phyloP scores from a whole-genome alignment of 805 yeast species.

The Komagataella ulmi region DNA sequence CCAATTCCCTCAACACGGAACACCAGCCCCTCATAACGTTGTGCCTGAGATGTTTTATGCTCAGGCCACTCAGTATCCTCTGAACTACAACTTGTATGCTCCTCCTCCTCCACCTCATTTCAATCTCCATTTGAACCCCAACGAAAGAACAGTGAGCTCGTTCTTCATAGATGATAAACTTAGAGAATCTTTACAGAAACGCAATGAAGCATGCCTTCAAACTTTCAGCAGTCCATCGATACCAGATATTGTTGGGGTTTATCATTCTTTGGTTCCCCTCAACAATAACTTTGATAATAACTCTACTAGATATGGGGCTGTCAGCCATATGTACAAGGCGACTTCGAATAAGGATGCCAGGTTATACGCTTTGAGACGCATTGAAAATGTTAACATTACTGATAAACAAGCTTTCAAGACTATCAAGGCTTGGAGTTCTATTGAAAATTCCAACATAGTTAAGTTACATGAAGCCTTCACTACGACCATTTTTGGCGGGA shows the following conservation, averaged over 20 bases:
- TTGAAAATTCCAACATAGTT: conserved; percentile 47
- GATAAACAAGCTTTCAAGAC: conserved; percentile 48
- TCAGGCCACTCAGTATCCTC: not conserved
- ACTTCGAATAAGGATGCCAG: conserved; percentile 68
- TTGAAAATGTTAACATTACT: conserved; percentile 43
- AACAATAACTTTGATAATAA: conserved; percentile 33
- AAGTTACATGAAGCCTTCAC: conserved; percentile 73
- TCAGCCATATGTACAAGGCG: conserved; percentile 63
- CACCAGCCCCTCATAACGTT: not conserved
- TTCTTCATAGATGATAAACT: conserved; percentile 64
- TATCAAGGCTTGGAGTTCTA: conserved; percentile 54
- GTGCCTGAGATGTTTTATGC: conserved; percentile 4
- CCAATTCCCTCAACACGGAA: not conserved
- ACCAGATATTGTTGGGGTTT: conserved; percentile 69
- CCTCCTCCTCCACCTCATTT: conserved; percentile 77
- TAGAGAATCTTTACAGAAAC: conserved; percentile 56
- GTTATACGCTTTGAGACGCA: conserved; percentile 61
- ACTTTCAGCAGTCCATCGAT: conserved; percentile 40
- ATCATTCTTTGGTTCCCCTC: conserved; percentile 77
- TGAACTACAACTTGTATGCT: conserved; percentile 81
- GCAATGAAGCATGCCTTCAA: conserved; percentile 72
- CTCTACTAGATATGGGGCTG: conserved; percentile 33
- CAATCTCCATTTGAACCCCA: conserved; percentile 43
- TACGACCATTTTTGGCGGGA: conserved; percentile 73
- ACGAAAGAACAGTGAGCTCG: conserved; percentile 56